These are phyloP conservation scores for Nepenthes alata DNA, from an alignment of 179 eudicot species.

Conservation along the genomic window DNA sequence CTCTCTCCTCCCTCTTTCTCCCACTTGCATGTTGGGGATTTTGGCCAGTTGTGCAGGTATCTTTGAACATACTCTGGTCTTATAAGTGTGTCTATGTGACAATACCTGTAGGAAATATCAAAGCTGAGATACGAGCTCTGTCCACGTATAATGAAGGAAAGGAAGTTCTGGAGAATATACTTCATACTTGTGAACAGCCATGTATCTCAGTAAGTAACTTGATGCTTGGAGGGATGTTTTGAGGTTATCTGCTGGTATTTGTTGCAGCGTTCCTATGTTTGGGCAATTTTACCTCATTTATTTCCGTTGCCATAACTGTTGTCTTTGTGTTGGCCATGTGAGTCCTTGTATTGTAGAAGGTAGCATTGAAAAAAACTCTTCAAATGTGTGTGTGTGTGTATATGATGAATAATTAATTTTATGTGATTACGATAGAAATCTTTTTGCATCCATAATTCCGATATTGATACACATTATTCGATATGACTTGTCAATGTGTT, in stretches of 20 bases:
- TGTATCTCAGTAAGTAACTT: slow-evolving; percentile 36
- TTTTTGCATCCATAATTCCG: too few relatives aligned
- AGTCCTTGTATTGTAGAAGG: too few relatives aligned
- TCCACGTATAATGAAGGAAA: slow-evolving; percentile 58
- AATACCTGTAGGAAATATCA: slow-evolving; percentile 40
- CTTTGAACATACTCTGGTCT: not conserved
- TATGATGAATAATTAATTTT: too few relatives aligned
- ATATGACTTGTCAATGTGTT: too few relatives aligned
- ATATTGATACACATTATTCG: too few relatives aligned
- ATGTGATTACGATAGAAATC: too few relatives aligned
- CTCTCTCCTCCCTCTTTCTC: not conserved
- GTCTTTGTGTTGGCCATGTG: too few relatives aligned
- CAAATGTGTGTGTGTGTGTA: too few relatives aligned
- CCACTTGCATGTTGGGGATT: not conserved
- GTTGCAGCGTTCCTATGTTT: not conserved
- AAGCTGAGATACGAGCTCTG: slow-evolving; percentile 50
- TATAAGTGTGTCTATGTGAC: slow-evolving; percentile 3
- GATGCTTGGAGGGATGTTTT: not conserved
- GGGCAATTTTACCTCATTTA: not conserved
- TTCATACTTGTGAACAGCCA: slow-evolving; percentile 54
- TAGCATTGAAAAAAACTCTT: too few relatives aligned
- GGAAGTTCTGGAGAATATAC: slow-evolving; percentile 55
- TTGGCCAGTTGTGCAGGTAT: not conserved
- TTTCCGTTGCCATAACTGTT: not conserved
- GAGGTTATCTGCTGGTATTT: not conserved